Evolutionary conservation across 495 filamentous ascomycete genomes (phyloP).

Genomic region (Aspergillus asperescens): DNA sequence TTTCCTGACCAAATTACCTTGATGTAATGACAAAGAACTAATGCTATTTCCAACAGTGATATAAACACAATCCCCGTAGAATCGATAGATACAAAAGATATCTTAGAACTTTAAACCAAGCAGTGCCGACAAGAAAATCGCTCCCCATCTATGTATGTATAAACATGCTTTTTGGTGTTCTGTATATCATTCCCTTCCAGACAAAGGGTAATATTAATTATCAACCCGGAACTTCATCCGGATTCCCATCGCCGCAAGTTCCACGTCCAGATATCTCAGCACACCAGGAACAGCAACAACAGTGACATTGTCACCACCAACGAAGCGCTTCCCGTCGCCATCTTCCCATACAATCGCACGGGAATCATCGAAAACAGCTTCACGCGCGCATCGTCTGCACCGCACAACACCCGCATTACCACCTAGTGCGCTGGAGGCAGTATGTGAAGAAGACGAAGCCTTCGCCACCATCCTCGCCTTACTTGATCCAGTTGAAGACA

Average conservation of each 20-base stretch:
- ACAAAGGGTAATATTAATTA: constrained; percentile 24
- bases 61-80: constrained; percentile 1
- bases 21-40: constrained; percentile 26
- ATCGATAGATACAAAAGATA: constrained; percentile 9
- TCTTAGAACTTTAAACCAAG: constrained; percentile 7
- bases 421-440: constrained; percentile 17
- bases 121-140: constrained; percentile 12
- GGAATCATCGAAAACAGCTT: constrained; percentile 55
- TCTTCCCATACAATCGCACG: constrained; percentile 85
- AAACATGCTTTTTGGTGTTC: constrained; percentile 12
- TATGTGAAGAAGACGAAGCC: constrained; percentile 24
- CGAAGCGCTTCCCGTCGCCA: constrained; percentile 70
- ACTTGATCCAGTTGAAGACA: constrained; percentile 33
- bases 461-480: constrained; percentile 31
- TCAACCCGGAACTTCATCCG: constrained; percentile 82
- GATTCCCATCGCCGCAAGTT: constrained; percentile 89
- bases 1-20: constrained; percentile 1
- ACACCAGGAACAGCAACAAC: constrained; percentile 89
- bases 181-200: not conserved
- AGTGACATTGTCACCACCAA: constrained; percentile 85
- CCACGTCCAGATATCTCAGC: constrained; percentile 87
- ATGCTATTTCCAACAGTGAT: constrained; percentile 13
- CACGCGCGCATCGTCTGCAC: constrained; percentile 76
- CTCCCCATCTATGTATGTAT: constrained; percentile 10
- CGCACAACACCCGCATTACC: constrained; percentile 65